Evolutionary conservation across 805 yeast species (phyloP).

Genomic region (Monosporozyma siamensis): DNA sequence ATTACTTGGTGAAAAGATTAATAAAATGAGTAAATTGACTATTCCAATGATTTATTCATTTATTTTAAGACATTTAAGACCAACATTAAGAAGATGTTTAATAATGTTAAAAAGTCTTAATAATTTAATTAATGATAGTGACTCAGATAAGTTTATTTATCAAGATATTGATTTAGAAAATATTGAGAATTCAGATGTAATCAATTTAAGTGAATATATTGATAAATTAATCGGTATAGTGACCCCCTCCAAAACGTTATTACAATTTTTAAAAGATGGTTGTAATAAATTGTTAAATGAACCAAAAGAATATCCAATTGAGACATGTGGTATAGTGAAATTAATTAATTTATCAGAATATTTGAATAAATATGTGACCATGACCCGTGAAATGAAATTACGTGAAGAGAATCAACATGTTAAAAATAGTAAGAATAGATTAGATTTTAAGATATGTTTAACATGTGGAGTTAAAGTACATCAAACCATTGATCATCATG

Average conservation of each 20-base stretch:
- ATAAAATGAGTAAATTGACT: no score
- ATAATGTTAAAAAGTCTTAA: slow-evolving; percentile 29
- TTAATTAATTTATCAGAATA: slow-evolving; percentile 44
- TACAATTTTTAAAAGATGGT: background rate
- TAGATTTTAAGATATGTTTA: slow-evolving; percentile 39
- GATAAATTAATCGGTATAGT: slow-evolving; percentile 10
- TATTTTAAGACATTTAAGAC: slow-evolving; percentile 17
- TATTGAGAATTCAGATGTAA: slow-evolving; percentile 2
- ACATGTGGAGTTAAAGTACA: slow-evolving; percentile 37
- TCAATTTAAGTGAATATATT: slow-evolving; percentile 5
- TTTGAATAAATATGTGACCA: slow-evolving; percentile 33
- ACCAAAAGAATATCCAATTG: slow-evolving; percentile 19
- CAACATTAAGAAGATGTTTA: slow-evolving; percentile 25
- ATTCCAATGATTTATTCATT: slow-evolving; percentile 19
- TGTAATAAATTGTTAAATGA: background rate
- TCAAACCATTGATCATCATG: slow-evolving; percentile 24
- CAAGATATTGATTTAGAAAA: slow-evolving; percentile 17
- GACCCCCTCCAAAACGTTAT: slow-evolving; percentile 12
- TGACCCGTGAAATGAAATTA: slow-evolving; percentile 21
- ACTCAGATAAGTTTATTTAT: slow-evolving; percentile 18
- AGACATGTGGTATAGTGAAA: slow-evolving; percentile 47
- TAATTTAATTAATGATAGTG: slow-evolving; percentile 20
- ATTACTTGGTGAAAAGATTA: background rate
- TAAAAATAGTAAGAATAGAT: slow-evolving; percentile 27
- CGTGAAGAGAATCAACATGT: slow-evolving; percentile 25